Evolutionary conservation across 1,284 basidiomycete species (phyloP), one percentile per base, ranked within the genome.

Genomic region (Rugosomyces carneus): DNA sequence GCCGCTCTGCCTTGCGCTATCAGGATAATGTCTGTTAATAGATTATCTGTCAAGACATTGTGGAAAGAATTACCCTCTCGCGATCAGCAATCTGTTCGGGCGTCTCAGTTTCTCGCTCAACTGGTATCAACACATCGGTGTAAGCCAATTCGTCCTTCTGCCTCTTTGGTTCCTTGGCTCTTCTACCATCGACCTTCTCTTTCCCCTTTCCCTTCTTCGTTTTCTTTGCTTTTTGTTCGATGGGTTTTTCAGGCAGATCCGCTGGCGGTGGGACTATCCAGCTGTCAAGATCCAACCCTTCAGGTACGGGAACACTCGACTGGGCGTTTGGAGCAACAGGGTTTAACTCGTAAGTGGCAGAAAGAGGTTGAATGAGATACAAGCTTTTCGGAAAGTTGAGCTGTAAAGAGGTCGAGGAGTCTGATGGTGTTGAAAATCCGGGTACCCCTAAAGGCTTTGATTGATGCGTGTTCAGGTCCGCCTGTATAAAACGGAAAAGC

Each of bases 301-400:
- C 82, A 0, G 95, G 96, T 2, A 90, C 55, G 1, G 80, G 76
- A 0, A 99, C 86, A 46, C 81, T 83, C 5, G 72, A 76, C 65
- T 97, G 94, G 2, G 93, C 94, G 44, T 75, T 71, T 4, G 71
- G 61, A 0, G 87, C 93, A 13, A 97, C 86, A 0, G 92, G 86
- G 52, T 91, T 93, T 21, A 99, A 79, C 50, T 93, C 84, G 59
- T 95, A 86, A 4, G 77, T 63, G 19, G 77, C 76, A 58, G 90
- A 92, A 2, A 99, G 70, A 0, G 93, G 91, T 37, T 80, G 73
- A 40, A 99, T 83, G 44, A 99, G 79, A 62, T 84, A 89, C 18
- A 98, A 69, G 53, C 90, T 93, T 65, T 93, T 93, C 0, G 95
- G 95, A 57, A 84, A 89, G 39, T 64, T 63, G 0, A 76, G 81